phyloP scores from a whole-genome alignment of 192 early-diverging fungal species.

The Polychytrium aggregatum region DNA sequence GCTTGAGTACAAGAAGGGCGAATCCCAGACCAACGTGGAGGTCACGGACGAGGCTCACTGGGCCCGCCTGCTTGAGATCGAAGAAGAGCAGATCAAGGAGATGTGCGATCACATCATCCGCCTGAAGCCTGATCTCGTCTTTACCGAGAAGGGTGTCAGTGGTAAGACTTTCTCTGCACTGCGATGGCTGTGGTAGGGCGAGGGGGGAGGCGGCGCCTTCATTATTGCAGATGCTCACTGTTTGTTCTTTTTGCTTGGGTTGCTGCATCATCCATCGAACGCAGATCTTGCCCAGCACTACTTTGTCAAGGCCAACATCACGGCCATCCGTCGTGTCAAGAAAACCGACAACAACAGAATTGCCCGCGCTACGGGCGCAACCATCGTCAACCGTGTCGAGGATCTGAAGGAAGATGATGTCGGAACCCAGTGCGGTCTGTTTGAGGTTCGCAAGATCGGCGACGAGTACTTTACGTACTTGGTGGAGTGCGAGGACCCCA shows the following conservation, averaged over 20 bases:
- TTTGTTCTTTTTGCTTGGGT: constrained; percentile 4
- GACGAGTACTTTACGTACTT: constrained; percentile 99
- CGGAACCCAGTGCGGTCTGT: constrained; percentile 87
- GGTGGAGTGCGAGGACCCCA: constrained; percentile 88
- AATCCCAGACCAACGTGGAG: constrained; percentile 98
- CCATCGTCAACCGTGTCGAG: constrained; percentile 91
- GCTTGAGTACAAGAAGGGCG: constrained; percentile 99
- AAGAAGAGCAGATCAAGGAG: constrained; percentile 96
- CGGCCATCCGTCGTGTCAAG: constrained; percentile 91
- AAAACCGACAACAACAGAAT: constrained; percentile 99
- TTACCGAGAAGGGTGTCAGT: constrained; percentile 98
- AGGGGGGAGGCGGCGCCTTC: too few species aligned
- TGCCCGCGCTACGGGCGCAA: constrained; percentile 92
- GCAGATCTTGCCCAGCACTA: constrained; percentile 95
- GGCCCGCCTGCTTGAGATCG: constrained; percentile 91
- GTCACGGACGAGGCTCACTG: constrained; percentile 95
- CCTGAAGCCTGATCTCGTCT: constrained; percentile 93
- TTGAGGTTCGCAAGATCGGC: constrained; percentile 93
- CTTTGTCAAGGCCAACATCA: constrained; percentile 94
- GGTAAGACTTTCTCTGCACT: constrained; percentile 26
- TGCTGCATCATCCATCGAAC: not conserved
- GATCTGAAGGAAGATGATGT: constrained; percentile 95
- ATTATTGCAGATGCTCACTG: too few species aligned
- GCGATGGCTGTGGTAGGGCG: not conserved
- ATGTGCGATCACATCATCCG: constrained; percentile 94